Evolutionary conservation across 2,329 filamentous ascomycete genomes (phyloP).

Genomic region (Pseudocercospora ulei): DNA sequence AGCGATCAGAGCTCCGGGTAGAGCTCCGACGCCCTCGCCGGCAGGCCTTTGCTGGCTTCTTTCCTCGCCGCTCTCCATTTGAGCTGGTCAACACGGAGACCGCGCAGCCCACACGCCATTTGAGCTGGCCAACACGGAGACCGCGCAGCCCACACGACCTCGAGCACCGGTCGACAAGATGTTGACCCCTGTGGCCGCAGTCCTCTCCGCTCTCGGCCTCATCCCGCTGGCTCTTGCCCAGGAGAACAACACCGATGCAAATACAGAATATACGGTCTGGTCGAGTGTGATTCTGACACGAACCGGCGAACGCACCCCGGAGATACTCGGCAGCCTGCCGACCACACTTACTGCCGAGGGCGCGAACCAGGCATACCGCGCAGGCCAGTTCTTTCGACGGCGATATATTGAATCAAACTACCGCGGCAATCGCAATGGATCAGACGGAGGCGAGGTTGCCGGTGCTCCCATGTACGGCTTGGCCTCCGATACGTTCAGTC

Average conservation of each 20-base stretch:
- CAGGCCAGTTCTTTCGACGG: slow-evolving; percentile 45
- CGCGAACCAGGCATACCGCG: slow-evolving; percentile 45
- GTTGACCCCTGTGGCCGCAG: slow-evolving; percentile 19
- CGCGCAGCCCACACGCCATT: too few relatives aligned
- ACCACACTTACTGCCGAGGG: slow-evolving; percentile 45
- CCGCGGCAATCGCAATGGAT: slow-evolving; percentile 15
- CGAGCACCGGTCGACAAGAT: slow-evolving; percentile 16
- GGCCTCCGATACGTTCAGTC: slow-evolving; percentile 37
- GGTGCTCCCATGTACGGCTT: slow-evolving; percentile 40
- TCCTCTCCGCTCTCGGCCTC: slow-evolving; percentile 21
- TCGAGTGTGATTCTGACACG: slow-evolving; percentile 47
- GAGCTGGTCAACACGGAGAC: too few relatives aligned
- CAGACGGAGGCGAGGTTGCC: slow-evolving; percentile 18
- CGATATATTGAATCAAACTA: slow-evolving; percentile 42
- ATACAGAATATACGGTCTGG: slow-evolving; percentile 35
- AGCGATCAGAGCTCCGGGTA: slow-evolving; percentile 21
- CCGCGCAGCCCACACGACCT: too few relatives aligned
- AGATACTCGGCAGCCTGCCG: slow-evolving; percentile 31
- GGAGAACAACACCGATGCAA: neutral
- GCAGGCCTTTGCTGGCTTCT: neutral
- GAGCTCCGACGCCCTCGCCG: too few relatives aligned
- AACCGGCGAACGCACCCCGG: slow-evolving; percentile 48
- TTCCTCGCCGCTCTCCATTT: neutral
- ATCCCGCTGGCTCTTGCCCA: slow-evolving; percentile 19
- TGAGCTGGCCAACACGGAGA: too few relatives aligned